Evolutionary conservation across 2,329 filamentous ascomycete genomes (phyloP), one percentile per base, ranked within the genome.

Genomic region (Alternaria consortialis): DNA sequence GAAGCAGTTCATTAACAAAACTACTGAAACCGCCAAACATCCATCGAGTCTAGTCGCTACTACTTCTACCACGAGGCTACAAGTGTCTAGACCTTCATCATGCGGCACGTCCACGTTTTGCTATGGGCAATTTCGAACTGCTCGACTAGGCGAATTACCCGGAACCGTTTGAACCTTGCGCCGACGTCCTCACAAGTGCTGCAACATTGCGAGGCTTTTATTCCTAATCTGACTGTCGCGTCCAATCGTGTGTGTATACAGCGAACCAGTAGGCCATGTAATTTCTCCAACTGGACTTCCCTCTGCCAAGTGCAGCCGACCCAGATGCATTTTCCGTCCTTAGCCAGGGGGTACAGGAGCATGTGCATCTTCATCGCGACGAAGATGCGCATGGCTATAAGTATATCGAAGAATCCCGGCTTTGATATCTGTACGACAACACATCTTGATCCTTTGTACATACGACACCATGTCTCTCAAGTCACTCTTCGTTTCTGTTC

Each of bases 111-210:
- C 58, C 73, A 74, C 66, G 63, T 63, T 62, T 29, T 52, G 27
- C 53, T 31, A 44, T 42, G 58, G 50, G 64, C 47, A 55, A 44
- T 62, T 51, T 50, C 56, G 48, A 70, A 63, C 65, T 76, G 68
- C 70, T 69, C 65, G 63, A 68, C 67, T 70, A 48, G 73, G 73
- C 46, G 63, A 65, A 65, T 69, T 62, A 69, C 53, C 72, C 70
- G 70, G 51, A 25, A 46, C 34, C 34, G 40, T 60, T 64, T 50
- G 60, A 64, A 44, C 40, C 51, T 48, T 50, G 56, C 42, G 48
- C 56, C 32, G 39, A 60, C 56, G 44, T 53, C 46, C 48, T 44
- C 44, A 17, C 53, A 58, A 64, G 52, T 55, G 47, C 57, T 73
- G 68, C 58, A 72, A 71, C 68, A 53, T 42, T 44, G 56, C 66